Evolutionary conservation across 2,329 filamentous ascomycete species (phyloP).

Genomic region (Paramyrothecium sp.): DNA sequence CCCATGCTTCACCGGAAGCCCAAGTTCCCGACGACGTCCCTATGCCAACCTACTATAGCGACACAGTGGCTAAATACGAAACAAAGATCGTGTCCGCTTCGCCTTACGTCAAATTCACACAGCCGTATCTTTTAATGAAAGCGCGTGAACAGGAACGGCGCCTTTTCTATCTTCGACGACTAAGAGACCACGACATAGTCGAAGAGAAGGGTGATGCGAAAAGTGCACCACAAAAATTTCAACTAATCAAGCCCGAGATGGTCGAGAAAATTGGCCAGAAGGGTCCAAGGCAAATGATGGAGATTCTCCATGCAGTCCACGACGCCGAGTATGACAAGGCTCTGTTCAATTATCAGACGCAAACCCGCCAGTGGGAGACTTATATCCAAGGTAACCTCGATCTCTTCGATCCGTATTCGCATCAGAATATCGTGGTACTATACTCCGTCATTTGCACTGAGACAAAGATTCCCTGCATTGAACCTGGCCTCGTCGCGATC

Average conservation of each 20-base stretch:
- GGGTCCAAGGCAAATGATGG: conserved; percentile 83
- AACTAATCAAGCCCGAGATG: conserved; percentile 94
- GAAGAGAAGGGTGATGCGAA: conserved; percentile 63
- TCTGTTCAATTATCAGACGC: conserved; percentile 87
- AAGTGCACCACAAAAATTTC: conserved; percentile 68
- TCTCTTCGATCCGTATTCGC: conserved; percentile 90
- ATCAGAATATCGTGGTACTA: conserved; percentile 93
- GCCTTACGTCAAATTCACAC: conserved; percentile 92
- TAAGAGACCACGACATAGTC: conserved; percentile 72
- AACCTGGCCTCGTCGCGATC: conserved; percentile 85
- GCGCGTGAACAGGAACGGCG: conserved; percentile 87
- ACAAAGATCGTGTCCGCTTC: conserved; percentile 93
- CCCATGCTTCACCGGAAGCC: conserved; percentile 44
- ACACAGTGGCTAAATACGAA: conserved; percentile 90
- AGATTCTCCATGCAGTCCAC: conserved; percentile 91
- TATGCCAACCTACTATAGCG: conserved; percentile 89
- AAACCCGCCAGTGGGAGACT: conserved; percentile 94
- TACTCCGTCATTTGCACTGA: conserved; percentile 93
- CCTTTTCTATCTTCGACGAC: conserved; percentile 75
- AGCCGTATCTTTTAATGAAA: conserved; percentile 89
- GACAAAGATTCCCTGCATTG: conserved; percentile 89
- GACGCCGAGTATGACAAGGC: conserved; percentile 97
- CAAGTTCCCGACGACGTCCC: conserved; percentile 75
- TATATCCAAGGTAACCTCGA: conserved; percentile 86
- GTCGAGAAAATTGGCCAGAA: conserved; percentile 79